Conservation (phyloP, 352 stramenopile species). For the Phytophthora citricola region DNA sequence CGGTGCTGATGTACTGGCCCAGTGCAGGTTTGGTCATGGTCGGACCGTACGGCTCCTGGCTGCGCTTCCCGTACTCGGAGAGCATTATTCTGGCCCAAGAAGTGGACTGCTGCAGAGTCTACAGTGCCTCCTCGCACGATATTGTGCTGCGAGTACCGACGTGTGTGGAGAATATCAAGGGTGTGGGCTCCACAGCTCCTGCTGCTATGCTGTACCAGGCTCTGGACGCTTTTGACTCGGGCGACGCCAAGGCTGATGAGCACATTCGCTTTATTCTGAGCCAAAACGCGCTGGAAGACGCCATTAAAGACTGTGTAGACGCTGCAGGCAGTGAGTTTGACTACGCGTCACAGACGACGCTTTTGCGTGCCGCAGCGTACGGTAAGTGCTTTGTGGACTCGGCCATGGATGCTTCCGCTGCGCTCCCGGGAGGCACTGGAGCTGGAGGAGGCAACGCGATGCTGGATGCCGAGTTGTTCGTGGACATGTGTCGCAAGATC, state of each 20-base stretch:
- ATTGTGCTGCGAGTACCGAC: constrained; percentile 88
- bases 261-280: constrained; percentile 90
- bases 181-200: constrained; percentile 85
- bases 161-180: constrained; percentile 88
- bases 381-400: constrained; percentile 90
- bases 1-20: constrained; percentile 89
- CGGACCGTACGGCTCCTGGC: constrained; percentile 85
- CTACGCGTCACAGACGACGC: constrained; percentile 75
- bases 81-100: constrained; percentile 74
- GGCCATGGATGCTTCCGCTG: constrained; percentile 48
- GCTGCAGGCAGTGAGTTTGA: constrained; percentile 90
- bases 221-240: constrained; percentile 89
- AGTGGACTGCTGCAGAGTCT: constrained; percentile 79
- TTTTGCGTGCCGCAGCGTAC: constrained; percentile 88
- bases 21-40: constrained; percentile 86
- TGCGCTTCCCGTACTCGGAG: constrained; percentile 85
- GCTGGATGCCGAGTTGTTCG: constrained; percentile 85
- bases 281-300: constrained; percentile 79
- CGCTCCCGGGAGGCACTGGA: constrained; percentile 25
- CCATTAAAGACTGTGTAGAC: constrained; percentile 89
- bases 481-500: constrained; percentile 90
- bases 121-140: constrained; percentile 77
- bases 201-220: constrained; percentile 92
- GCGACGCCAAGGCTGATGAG: constrained; percentile 89
- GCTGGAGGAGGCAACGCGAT: constrained; percentile 31